Conservation (phyloP, 495 filamentous ascomycete species). For the Aspergillus campestris region DNA sequence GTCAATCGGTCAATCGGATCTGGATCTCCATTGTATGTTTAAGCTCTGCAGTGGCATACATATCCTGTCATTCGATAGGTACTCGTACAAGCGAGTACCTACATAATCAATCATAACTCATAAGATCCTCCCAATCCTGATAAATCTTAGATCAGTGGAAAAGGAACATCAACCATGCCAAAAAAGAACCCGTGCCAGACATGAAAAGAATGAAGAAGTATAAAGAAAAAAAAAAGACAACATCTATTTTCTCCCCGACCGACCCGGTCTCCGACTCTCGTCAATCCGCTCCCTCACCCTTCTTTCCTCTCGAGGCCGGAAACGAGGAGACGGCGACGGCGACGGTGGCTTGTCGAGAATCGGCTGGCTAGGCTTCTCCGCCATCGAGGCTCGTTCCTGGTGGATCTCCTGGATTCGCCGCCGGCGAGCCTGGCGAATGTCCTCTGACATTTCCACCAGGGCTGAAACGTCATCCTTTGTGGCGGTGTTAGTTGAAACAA, state of each 20-base stretch:
- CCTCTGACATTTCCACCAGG: slow-evolving; percentile 72
- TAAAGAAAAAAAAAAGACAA: neutral
- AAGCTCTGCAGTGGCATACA: too few species aligned
- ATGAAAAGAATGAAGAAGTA: too few species aligned
- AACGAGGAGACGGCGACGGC: slow-evolving; percentile 5
- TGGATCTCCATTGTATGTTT: too few species aligned
- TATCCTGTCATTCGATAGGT: too few species aligned
- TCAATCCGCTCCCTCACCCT: slow-evolving; percentile 13
- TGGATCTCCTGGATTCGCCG: slow-evolving; percentile 75
- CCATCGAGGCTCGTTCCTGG: slow-evolving; percentile 54
- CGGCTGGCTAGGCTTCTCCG: slow-evolving; percentile 3
- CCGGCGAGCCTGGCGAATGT: slow-evolving; percentile 68
- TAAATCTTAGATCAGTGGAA: too few species aligned
- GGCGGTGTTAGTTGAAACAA: slow-evolving; percentile 14
- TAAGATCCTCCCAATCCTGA: too few species aligned
- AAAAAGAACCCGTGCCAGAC: too few species aligned
- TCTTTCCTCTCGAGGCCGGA: slow-evolving; percentile 11
- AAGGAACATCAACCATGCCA: too few species aligned
- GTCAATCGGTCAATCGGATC: too few species aligned
- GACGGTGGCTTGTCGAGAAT: slow-evolving; percentile 3
- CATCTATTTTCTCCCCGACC: slow-evolving; percentile 9
- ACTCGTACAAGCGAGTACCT: too few species aligned
- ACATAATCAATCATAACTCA: too few species aligned
- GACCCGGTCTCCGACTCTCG: slow-evolving; percentile 7
- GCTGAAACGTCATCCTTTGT: slow-evolving; percentile 74